Evolutionary conservation across 805 yeast species (phyloP), one percentile per base, ranked within the genome.

Genomic region (Ogataea ramenticola): DNA sequence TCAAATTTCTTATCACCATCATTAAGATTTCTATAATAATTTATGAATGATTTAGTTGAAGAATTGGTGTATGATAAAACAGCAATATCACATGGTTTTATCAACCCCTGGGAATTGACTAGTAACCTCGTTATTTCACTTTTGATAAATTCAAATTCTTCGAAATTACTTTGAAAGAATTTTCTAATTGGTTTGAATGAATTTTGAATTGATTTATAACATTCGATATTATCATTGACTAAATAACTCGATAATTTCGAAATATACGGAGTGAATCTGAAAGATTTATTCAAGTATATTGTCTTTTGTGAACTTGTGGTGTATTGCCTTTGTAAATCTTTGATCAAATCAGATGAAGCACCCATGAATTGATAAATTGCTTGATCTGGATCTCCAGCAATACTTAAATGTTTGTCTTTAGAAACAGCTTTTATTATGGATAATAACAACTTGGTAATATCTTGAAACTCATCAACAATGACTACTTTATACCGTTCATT

Each of bases 391-490:
- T 85, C 91, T 1, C 90, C 90, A 4, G 88, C 82, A 17, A 84
- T 58, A 1, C 82, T 72, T 31, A 85, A 53, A 56, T 84, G 89
- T 43, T 75, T 70, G 2, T 53, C 51, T 8, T 46, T 46, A 0
- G 69, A 49, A 2, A 76, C 61, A 1, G 66, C 55, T 4, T 58
- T 54, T 4, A 81, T 61, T 2, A 83, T 56, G 17, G 68, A 67
- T 22, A 75, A 52, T 19, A 82, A 61, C 10, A 66, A 67, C 0
- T 74, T 72, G 48, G 79, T 75, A 56, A 83, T 68, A 58, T 85
- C 91, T 56, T 85, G 91, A 53, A 79, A 80, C 56, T 85, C 91
- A 61, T 85, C 91, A 12, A 84, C 79, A 1, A 85, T 58, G 0
- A 81, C 67, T 2, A 69, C 64, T 41, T 68, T 68, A 49, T 60